Percentiles rank a stretch among this genome's conserved stretches.
phyloP scores from a whole-genome alignment of 2,329 filamentous ascomycete species.

The Microascus cirrosus region DNA sequence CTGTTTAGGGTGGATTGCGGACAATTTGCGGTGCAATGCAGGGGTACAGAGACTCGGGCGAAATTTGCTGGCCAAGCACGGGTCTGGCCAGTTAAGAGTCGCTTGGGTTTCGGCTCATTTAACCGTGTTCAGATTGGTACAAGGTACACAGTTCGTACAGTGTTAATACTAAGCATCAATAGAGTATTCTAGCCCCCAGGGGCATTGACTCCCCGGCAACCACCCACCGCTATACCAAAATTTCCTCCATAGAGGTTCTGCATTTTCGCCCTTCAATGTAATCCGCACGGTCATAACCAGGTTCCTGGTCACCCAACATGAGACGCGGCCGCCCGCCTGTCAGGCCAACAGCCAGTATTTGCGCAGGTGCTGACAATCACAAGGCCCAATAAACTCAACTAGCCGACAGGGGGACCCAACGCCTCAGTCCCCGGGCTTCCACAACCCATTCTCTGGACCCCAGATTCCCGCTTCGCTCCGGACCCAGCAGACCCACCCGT shows the following conservation, averaged over 20 bases:
- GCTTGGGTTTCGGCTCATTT: slow-evolving; percentile 4
- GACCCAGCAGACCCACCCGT: neutral
- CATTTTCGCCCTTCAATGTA: neutral
- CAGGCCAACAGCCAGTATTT: neutral
- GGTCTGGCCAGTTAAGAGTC: neutral
- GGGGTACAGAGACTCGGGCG: neutral
- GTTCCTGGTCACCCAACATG: neutral
- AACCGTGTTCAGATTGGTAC: slow-evolving; percentile 1
- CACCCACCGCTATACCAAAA: neutral
- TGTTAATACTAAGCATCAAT: no score
- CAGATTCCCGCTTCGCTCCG: neutral
- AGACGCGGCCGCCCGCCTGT: neutral
- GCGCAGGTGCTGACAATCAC: neutral
- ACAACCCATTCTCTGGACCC: no score
- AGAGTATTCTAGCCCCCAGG: no score
- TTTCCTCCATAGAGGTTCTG: neutral
- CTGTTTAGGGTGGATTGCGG: neutral
- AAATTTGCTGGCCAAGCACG: neutral
- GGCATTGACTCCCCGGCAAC: no score
- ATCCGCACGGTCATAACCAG: neutral
- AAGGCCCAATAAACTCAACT: neutral
- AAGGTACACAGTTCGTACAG: neutral
- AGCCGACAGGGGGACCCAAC: neutral
- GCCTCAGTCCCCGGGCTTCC: no score
- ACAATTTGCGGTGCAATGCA: slow-evolving; percentile 4